Percentiles rank a stretch among this genome's conserved stretches.
phyloP scores from a whole-genome alignment of 2,329 filamentous ascomycete genomes.

The Sarocladium oryzae region DNA sequence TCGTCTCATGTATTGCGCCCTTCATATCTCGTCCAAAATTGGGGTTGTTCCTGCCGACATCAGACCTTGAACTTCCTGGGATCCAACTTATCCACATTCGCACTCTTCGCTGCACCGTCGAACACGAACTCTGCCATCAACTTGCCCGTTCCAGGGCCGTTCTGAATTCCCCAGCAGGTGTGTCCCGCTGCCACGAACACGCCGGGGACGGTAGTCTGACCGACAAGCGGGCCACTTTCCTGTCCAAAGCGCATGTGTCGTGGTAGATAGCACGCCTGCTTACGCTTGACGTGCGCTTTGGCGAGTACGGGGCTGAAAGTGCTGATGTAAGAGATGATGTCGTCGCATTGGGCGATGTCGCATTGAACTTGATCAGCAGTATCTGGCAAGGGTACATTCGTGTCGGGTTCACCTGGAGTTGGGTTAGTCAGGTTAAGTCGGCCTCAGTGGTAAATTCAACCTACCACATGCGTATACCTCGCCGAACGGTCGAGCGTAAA shows the following conservation, averaged over 20 bases:
- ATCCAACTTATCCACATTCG: slow-evolving; percentile 59
- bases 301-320: slow-evolving; percentile 60
- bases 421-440: neutral
- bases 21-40: neutral
- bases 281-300: slow-evolving; percentile 60
- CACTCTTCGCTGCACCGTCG: slow-evolving; percentile 63
- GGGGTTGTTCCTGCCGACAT: slow-evolving; percentile 8
- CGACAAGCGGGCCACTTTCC: slow-evolving; percentile 66
- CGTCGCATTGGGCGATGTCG: slow-evolving; percentile 72
- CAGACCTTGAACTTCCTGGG: slow-evolving; percentile 56
- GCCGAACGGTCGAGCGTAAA: slow-evolving; percentile 82
- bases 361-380: slow-evolving; percentile 69
- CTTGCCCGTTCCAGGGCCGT: slow-evolving; percentile 81
- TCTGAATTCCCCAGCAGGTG: slow-evolving; percentile 98
- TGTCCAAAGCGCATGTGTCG: slow-evolving; percentile 59
- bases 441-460: slow-evolving; percentile 13
- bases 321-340: slow-evolving; percentile 73
- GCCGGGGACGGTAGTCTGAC: slow-evolving; percentile 64
- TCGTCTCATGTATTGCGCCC: neutral
- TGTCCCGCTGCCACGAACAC: slow-evolving; percentile 82
- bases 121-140: slow-evolving; percentile 74
- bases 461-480: slow-evolving; percentile 89
- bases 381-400: slow-evolving; percentile 64
- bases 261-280: slow-evolving; percentile 91
- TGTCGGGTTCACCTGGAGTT: slow-evolving; percentile 65